These are phyloP conservation scores for Scytalidium lignicola DNA, from an alignment of 2,329 filamentous ascomycete species.

Conservation along the genomic window DNA sequence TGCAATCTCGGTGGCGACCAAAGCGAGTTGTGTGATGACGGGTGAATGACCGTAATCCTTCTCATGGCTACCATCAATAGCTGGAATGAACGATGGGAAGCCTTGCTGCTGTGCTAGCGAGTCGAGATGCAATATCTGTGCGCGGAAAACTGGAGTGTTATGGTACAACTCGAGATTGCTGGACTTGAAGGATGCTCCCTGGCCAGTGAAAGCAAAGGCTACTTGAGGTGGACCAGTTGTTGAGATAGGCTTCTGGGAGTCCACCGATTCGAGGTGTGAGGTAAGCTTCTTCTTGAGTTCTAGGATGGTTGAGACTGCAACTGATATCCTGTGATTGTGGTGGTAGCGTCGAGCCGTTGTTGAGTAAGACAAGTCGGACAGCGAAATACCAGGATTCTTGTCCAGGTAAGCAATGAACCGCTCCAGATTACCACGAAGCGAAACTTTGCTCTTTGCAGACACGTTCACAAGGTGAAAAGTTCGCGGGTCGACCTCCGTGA, in stretches of 20 bases:
- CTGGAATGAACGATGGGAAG: constrained; percentile 7
- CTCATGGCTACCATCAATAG: constrained; percentile 39
- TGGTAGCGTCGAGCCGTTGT: constrained; percentile 45
- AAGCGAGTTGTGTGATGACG: constrained; percentile 47
- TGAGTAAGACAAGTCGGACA: constrained; percentile 14
- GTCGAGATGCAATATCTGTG: neutral
- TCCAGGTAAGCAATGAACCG: constrained; percentile 10
- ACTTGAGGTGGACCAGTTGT: constrained; percentile 1
- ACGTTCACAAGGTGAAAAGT: constrained; percentile 36
- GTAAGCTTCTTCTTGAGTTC: constrained; percentile 7
- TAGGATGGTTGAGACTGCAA: constrained; percentile 33
- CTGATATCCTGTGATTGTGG: constrained; percentile 48
- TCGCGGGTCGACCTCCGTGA: constrained; percentile 24
- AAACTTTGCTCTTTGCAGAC: constrained; percentile 35
- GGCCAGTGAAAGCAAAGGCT: constrained; percentile 22
- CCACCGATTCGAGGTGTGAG: constrained; percentile 7
- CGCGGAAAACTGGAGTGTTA: constrained; percentile 30
- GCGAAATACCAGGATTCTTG: constrained; percentile 5
- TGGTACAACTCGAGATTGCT: constrained; percentile 35
- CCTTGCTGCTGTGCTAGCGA: constrained; percentile 1
- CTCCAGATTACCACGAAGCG: constrained; percentile 8
- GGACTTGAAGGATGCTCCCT: constrained; percentile 39
- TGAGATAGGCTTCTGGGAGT: neutral
- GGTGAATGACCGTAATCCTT: constrained; percentile 42
- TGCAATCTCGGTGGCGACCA: constrained; percentile 51